Base-by-base conservation (phyloP, 495 filamentous ascomycete genomes). In the Aspergillus indologenus region DNA sequence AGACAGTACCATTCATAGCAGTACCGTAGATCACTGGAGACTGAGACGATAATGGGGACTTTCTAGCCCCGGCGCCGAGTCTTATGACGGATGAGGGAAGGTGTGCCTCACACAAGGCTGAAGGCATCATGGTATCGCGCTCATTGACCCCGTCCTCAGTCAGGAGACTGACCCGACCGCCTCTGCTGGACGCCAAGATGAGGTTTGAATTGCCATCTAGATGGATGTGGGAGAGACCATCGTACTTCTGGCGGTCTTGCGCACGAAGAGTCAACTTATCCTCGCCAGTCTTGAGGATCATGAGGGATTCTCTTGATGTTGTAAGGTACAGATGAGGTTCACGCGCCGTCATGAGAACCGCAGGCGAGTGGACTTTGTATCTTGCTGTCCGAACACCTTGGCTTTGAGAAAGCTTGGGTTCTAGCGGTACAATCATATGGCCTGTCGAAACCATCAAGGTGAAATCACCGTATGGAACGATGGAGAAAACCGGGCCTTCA, bases 1-100 rank as follows among this genome's bases (percentile, higher is more conserved):
- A 79, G 17, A 91, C 61, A 0, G 85, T 81, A 4, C 90, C 90
- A 64, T 88, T 83, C 22, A 88, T 79, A 24, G 81, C 81, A 8
- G 84, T 75, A 1, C 88, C 90, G 34, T 91, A 76, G 15, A 75
- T 55, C 0, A 65, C 52, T 5, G 44, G 48, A 5, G 60, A 62
- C 20, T 45, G n/a, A 19, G 56, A 26, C 11, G 61, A 61, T 19
- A 66, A 22, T 20, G 62, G 34, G 8, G 64, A 61, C 2, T 23
- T 50, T 47, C 58, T 65, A 24, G 45, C 59, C 6, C 64, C 62
- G 9, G 59, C 23, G 26, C 57, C 62, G 21, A 78, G 68, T 50
- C 62, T 70, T 34, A 66, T 61, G 9, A 75, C 56, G 0, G 75
- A 78, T 0, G 69, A 62, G 9, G 71, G 70, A 11, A 78, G 64